Evolutionary conservation across 208 protist genomes (phyloP).

Genomic region (Acanthamoeba sp.): DNA sequence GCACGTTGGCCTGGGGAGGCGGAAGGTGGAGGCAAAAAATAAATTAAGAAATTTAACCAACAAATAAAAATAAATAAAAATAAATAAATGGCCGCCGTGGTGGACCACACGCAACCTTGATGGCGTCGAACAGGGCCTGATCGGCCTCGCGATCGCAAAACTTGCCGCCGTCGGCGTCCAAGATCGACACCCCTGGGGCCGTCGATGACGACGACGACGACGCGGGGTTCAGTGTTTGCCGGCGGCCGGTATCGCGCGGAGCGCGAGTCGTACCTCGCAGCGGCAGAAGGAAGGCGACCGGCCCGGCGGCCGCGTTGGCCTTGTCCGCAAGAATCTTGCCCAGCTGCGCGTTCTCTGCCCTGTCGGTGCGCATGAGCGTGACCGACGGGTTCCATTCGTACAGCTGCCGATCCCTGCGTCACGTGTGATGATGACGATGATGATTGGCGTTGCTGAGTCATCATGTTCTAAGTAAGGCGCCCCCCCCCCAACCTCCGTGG

Average conservation of each 20-base stretch:
- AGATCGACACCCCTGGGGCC: slow-evolving; percentile 1
- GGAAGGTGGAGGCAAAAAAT: not conserved
- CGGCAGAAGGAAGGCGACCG: slow-evolving; percentile 59
- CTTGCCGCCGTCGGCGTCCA: slow-evolving; percentile 55
- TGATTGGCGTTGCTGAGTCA: not conserved
- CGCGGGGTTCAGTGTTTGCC: no score
- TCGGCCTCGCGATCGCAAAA: slow-evolving; percentile 70
- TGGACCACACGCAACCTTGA: no score
- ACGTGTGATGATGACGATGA: not conserved
- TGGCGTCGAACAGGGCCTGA: slow-evolving; percentile 50
- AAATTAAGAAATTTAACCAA: not conserved
- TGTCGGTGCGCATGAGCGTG: slow-evolving; percentile 29
- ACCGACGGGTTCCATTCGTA: slow-evolving; percentile 66
- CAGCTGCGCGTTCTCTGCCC: slow-evolving; percentile 5
- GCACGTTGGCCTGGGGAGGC: not conserved
- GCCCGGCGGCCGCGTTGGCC: slow-evolving; percentile 51
- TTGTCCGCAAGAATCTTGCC: slow-evolving; percentile 67
- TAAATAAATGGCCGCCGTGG: no score
- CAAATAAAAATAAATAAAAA: no score
- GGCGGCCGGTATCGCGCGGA: no score
- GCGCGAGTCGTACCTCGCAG: not conserved
- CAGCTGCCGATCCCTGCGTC: not conserved
- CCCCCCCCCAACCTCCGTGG: no score
- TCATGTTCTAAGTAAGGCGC: no score
- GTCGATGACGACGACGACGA: not conserved